Evolutionary conservation across 164 flowering plant species (phyloP).

Genomic region (Liquidambar formosana): DNA sequence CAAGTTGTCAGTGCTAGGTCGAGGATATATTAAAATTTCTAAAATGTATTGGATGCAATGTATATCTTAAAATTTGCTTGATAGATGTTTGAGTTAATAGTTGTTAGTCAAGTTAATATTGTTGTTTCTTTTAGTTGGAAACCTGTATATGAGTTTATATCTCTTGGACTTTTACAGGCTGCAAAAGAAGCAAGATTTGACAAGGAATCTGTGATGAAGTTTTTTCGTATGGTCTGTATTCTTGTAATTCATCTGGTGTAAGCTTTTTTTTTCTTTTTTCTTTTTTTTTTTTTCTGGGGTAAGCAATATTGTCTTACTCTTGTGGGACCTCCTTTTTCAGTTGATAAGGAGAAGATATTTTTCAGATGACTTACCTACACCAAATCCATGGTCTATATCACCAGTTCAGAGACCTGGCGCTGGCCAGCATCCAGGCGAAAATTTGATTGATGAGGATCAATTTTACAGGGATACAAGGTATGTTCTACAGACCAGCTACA

Average conservation of each 20-base stretch:
- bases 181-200: conserved; percentile 93
- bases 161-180: conserved; percentile 57
- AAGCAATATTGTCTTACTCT: conserved; percentile 2
- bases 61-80: too few species aligned
- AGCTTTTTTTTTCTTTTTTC: background rate
- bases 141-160: background rate
- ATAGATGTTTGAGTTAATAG: background rate
- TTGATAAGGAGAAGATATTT: conserved; percentile 94
- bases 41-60: too few species aligned
- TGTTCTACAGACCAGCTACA: background rate
- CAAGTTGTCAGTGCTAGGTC: too few species aligned
- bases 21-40: too few species aligned
- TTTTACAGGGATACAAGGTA: conserved; percentile 57
- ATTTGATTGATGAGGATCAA: conserved; percentile 58
- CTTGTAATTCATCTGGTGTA: background rate
- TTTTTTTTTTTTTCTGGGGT: background rate
- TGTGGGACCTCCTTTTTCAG: conserved; percentile 36
- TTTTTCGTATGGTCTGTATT: conserved; percentile 78
- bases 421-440: conserved; percentile 46
- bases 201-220: conserved; percentile 91
- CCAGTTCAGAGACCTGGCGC: conserved; percentile 47
- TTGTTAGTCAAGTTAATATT: background rate
- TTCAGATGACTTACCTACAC: conserved; percentile 66
- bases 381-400: conserved; percentile 66
- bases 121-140: background rate